Base-by-base conservation (phyloP, 139 green algal species). In the Coelastrella sp. region DNA sequence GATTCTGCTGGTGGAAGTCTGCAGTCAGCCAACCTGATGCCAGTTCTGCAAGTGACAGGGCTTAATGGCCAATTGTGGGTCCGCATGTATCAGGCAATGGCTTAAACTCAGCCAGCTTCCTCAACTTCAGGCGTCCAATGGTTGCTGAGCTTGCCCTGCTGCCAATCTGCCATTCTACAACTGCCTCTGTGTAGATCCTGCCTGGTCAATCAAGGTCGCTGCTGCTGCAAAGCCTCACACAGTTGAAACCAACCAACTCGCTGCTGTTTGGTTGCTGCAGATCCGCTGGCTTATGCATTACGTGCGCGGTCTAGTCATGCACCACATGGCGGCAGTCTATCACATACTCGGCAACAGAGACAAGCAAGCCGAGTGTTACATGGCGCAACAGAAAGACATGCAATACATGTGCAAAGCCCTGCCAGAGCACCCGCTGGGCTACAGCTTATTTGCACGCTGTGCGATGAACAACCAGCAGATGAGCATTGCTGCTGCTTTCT, bases 201-300 rank as follows among this genome's bases (percentile, higher is more conserved):
- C 32, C 32, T 47, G 32, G 0, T 1, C 32, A 47, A 47, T 0
- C 32, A 47, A 47, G 32, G 32, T 47, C 32, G 32, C 32, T 47
- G 32, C 32, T 47, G 32, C 32, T 47, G 32, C 32, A 47, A 47
- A 47, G 32, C 1, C 0, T 47, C 32, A 47, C 32, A 47, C 32
- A 47, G 32, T 47, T 2, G 1, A 47, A 47, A n/a, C n/a, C n/a
- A 47, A 47, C 32, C 32, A 47, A 47, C 32, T 47, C 32, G 32
- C 32, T 47, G 32, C 32, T 47, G 32, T 47, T 47, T 47, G 32
- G 32, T 47, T 47, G 32, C 32, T 80, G 65, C 78, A 91, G 87
- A 91, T 91, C 2, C 87, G 87, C 56, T 91, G 87, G 87, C 66
- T 91, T 65, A 91, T 91, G 87, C 87, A 91, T 61, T 87, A 80